Base-by-base conservation (phyloP, 352 stramenopile species). In the Phytopythium montanum region DNA sequence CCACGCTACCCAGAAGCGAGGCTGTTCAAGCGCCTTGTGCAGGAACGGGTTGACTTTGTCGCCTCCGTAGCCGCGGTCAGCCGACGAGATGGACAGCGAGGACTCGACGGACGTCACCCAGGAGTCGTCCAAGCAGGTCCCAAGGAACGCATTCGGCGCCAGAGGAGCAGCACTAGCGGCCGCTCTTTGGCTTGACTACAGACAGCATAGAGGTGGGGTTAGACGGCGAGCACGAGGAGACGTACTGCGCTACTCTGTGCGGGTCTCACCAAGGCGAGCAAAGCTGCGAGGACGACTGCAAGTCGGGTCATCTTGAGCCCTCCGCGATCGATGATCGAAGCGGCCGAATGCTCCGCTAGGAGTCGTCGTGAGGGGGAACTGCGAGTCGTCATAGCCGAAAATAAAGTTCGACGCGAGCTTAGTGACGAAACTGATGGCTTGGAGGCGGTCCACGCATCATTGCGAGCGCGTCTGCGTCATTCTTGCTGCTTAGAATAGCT, bases 141-240 rank as follows among this genome's bases (percentile, higher is more conserved):
- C 68, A 28, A 82, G 55, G n/a, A 76, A 59, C 42, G 79, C 55
- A 28, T 82, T 82, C 9, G 66, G 73, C 1, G 73, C 73, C 25
- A 52, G 8, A 7, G 26, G 16, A 34, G 45, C 45, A 10, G 45
- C 25, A 8, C 36, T 1, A 1, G 16, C 21, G 38, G 16, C 3
- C 0, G 0, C 12, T 44, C 19, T 18, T n/a, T n/a, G n/a, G n/a
- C n/a, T n/a, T 8, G 5, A 21, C 38, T 44, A 18, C 4, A 23
- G 23, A 1, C 23, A 34, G 3, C 25, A 26, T 14, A 8, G 12
- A 48, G 19, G 38, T 6, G 18, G 10, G 1, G 16, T 44, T 21
- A 44, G 38, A 21, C 38, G 10, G n/a, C 16, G 0, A 2, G 2
- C 14, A 23, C 4, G 38, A 44, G 38, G 38, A 21, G 13, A 21